Conservation (phyloP, 495 filamentous ascomycete species). For the Tuber calosporum region DNA sequence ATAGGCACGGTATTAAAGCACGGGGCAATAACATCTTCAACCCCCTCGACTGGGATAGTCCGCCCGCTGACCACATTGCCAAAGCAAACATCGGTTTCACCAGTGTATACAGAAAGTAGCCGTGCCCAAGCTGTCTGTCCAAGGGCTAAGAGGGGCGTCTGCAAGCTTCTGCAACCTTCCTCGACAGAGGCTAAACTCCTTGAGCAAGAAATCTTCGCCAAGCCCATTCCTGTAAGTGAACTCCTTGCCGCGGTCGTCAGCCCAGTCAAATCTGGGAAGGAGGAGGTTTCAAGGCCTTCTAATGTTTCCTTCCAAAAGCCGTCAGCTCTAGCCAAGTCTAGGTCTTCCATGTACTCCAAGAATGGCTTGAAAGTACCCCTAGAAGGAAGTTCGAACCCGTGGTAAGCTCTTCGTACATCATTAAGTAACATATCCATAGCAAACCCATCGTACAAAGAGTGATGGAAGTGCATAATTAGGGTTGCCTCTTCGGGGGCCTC, state of each 20-base stretch:
- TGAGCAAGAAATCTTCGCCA: conserved; percentile 21
- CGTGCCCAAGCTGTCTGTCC: conserved; percentile 64
- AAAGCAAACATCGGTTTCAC: conserved; percentile 64
- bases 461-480: conserved; percentile 62
- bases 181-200: conserved; percentile 48
- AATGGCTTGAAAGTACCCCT: conserved; percentile 49
- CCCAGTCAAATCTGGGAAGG: conserved; percentile 45
- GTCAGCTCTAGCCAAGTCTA: conserved; percentile 46
- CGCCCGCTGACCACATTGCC: conserved; percentile 73
- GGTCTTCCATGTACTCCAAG: conserved; percentile 47
- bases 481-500: conserved; percentile 19
- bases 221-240: conserved; percentile 28
- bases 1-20: conserved; percentile 85
- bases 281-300: conserved; percentile 46
- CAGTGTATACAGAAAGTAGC: conserved; percentile 50
- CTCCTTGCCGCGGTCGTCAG: conserved; percentile 16
- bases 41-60: conserved; percentile 54
- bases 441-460: conserved; percentile 73
- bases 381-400: conserved; percentile 45
- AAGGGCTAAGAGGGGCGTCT: conserved; percentile 56
- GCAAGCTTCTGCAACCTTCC: conserved; percentile 47
- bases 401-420: conserved; percentile 55
- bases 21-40: conserved; percentile 68
- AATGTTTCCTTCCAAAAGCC: conserved; percentile 58
- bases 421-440: conserved; percentile 58